phyloP scores from a whole-genome alignment of 257 asterid genomes.

The Ajuga chamaepitys region DNA sequence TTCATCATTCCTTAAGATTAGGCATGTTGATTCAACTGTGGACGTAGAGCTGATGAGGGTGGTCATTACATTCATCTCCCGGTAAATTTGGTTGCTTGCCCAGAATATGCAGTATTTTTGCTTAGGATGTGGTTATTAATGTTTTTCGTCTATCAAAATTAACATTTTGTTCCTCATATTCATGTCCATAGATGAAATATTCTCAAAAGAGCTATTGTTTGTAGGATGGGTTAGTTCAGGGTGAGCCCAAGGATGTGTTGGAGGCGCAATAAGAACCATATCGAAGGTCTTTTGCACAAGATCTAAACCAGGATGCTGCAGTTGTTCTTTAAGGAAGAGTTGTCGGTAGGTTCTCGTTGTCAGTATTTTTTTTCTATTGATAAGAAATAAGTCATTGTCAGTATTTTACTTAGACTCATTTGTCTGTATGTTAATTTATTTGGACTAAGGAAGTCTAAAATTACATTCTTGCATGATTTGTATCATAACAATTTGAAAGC shows the following conservation, averaged over 20 bases:
- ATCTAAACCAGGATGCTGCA: constrained; percentile 89
- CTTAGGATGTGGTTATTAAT: constrained; percentile 5
- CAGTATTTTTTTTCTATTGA: too few relatives aligned
- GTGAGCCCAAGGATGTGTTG: constrained; percentile 55
- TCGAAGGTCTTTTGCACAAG: constrained; percentile 73
- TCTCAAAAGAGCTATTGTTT: neutral
- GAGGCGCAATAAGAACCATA: constrained; percentile 83
- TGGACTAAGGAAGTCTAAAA: neutral
- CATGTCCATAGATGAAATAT: neutral
- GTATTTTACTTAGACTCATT: neutral
- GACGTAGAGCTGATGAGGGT: constrained; percentile 93
- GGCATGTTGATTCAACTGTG: constrained; percentile 90
- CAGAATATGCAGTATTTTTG: constrained; percentile 11
- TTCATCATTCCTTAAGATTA: constrained; percentile 48
- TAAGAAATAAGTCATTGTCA: too few relatives aligned
- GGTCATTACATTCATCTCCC: constrained; percentile 88
- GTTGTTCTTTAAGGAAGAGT: constrained; percentile 98
- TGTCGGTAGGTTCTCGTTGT: constrained; percentile 64
- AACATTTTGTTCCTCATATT: neutral
- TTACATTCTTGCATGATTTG: neutral
- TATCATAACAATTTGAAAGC: neutral
- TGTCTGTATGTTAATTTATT: constrained; percentile 5
- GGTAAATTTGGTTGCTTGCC: constrained; percentile 37
- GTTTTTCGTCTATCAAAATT: neutral
- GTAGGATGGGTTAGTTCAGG: constrained; percentile 76